Base-by-base conservation (phyloP, 805 yeast species). In the Cyberlindnera bimundalis region DNA sequence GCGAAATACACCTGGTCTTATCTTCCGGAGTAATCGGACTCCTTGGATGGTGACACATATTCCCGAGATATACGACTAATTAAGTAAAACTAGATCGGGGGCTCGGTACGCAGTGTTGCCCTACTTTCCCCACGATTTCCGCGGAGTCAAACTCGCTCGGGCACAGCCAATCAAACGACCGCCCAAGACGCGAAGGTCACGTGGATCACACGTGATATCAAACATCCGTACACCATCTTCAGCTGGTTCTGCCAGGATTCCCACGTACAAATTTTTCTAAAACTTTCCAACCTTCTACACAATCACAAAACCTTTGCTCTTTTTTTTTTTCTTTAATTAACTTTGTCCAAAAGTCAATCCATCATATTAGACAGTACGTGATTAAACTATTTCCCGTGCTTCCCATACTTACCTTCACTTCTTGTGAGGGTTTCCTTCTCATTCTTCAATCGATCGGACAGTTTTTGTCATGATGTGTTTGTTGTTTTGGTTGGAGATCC, bases 281-380 rank as follows among this genome's bases (percentile, higher is more conserved):
- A n/a, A 12, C 24, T 25, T 12, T n/a, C n/a, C n/a, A n/a, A n/a
- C n/a, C n/a, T n/a, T n/a, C n/a, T n/a, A n/a, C n/a, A n/a, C n/a
- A n/a, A n/a, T n/a, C n/a, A 10, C 11, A 25, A 21, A 17, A 16
- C 17, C 26, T 14, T 19, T 16, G 28, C 16, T 15, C 30, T 14
- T 17, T 20, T 33, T 44, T 47, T 42, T 48, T 51, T 56, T 55
- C 51, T 26, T 53, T 51, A 50, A 47, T 59, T 61, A 61, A 76
- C 81, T 77, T 76, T 78, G 81, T 78, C 81, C 81, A 74, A 76
- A 76, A 73, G 65, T 37, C 70, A 60, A 66, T 74, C 83, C 82
- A 68, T 74, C 79, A 70, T 79, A 63, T 58, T 66, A 78, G 84
- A 78, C 84, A 78, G 84, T 78, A 77, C 83, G 70, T 52, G 58